Conservation (phyloP, 805 yeast genomes). For the Starmerella vaccinii region DNA sequence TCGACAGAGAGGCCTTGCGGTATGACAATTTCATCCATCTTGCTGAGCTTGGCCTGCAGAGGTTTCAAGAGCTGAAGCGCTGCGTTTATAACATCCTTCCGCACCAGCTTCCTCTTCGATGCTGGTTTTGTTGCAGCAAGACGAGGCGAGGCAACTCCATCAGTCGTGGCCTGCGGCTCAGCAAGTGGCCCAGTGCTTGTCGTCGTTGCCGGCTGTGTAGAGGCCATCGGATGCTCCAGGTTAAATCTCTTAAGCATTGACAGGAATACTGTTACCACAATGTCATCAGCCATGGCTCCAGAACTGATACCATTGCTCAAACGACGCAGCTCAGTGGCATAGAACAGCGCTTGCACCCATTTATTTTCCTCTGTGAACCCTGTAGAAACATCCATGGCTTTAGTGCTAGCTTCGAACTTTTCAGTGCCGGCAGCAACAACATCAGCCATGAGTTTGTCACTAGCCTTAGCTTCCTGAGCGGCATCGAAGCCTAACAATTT, state of each 20-base stretch:
- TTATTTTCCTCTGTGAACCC: conserved; percentile 1
- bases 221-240: not conserved
- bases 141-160: not conserved
- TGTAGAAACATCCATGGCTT: conserved; percentile 5
- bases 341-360: conserved; percentile 15
- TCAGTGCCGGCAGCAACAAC: conserved; percentile 37
- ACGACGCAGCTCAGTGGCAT: conserved; percentile 15
- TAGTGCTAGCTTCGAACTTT: conserved; percentile 20
- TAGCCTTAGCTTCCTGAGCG: conserved; percentile 33
- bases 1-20: not conserved
- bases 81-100: conserved; percentile 22
- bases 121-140: not conserved
- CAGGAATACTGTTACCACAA: conserved; percentile 10
- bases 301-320: conserved; percentile 12
- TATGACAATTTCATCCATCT: conserved; percentile 12
- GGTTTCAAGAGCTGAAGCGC: conserved; percentile 23
- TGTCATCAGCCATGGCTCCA: conserved; percentile 19
- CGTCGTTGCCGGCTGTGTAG: not conserved
- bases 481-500: conserved; percentile 33
- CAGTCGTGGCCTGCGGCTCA: not conserved
- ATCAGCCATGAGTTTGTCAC: conserved; percentile 44
- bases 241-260: conserved; percentile 2
- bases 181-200: not conserved
- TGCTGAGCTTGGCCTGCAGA: conserved; percentile 16
- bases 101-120: conserved; percentile 12